phyloP scores from a whole-genome alignment of 257 asterid genomes.

The Euphrasia confusa region DNA sequence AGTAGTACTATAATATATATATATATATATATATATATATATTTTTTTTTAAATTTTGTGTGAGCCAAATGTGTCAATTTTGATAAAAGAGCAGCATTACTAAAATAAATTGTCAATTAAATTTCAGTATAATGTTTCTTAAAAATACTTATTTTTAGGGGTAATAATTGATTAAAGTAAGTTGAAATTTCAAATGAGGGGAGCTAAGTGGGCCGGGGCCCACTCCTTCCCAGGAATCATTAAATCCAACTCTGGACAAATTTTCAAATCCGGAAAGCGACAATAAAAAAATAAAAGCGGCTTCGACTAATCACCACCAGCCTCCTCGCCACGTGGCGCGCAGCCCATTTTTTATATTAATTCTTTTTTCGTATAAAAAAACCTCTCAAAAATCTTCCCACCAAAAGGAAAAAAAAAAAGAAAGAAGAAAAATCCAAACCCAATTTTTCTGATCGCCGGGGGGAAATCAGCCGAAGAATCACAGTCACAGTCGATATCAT shows the following conservation, averaged over 20 bases:
- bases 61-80: no score
- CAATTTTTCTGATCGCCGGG: not conserved
- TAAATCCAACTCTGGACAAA: slow-evolving; percentile 44
- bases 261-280: slow-evolving; percentile 60
- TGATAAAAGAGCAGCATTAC: no score
- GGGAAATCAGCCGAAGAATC: no score
- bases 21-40: no score
- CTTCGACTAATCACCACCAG: slow-evolving; percentile 26
- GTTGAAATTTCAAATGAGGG: slow-evolving; percentile 24
- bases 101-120: no score
- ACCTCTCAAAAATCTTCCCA: slow-evolving; percentile 41
- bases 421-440: not conserved
- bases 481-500: no score
- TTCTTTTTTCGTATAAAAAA: slow-evolving; percentile 5
- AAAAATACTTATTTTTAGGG: not conserved
- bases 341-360: slow-evolving; percentile 27
- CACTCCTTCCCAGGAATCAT: slow-evolving; percentile 42
- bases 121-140: no score
- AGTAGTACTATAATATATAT: no score
- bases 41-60: no score
- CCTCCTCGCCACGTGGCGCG: slow-evolving; percentile 31
- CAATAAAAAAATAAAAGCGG: slow-evolving; percentile 24
- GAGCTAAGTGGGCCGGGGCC: slow-evolving; percentile 38
- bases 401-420: slow-evolving; percentile 34
- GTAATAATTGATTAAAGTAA: not conserved